Base-by-base conservation (phyloP, 495 filamentous ascomycete species). In the Tuber microsphaerosporum region DNA sequence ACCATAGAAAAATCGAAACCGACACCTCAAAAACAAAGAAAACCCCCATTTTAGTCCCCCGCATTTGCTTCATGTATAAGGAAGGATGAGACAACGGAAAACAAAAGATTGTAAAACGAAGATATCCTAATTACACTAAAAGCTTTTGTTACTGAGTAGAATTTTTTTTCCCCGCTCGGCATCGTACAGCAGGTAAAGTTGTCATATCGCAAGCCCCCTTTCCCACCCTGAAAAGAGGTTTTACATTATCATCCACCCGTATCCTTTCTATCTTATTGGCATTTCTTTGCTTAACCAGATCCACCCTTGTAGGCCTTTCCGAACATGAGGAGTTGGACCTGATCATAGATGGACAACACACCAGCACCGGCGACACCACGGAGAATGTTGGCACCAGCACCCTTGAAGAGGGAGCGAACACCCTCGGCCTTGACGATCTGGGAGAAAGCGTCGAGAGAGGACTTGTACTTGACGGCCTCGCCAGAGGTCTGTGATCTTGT, bases 351-450 rank as follows among this genome's bases (percentile, higher is more conserved):
- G 84, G 95, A 99, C 84, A 99, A 90, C 86, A 99, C 95, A 98
- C 95, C 95, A 88, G 95, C 95, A 93, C 95, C 95, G 84, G 95
- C 95, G 84, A 99, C 95, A 97, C 95, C 95, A 97, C 95, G 95
- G 88, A 99, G 96, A 86, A 99, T 99, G 91, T 99, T 99, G 88
- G 95, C 95, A 92, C 96, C 95, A 84, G 95, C 95, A 93, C 95
- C 95, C 92, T 99, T 99, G 93, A 99, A 99, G 86, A 99, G 94
- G 82, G 95, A 99, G 87, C 88, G 90, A 86, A 93, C 89, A 89
- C 95, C 95, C 89, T 98, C 96, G 86, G 92, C 91, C 87, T 93
- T 94, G 84, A 97, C 86, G 86, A 99, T 99, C 90, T 97, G 92
- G 86, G 89, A 88, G 86, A 88, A 93, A 85, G 95, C 95, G 88